phyloP scores from a whole-genome alignment of 1,284 basidiomycete genomes.

The Coniophora puteana region DNA sequence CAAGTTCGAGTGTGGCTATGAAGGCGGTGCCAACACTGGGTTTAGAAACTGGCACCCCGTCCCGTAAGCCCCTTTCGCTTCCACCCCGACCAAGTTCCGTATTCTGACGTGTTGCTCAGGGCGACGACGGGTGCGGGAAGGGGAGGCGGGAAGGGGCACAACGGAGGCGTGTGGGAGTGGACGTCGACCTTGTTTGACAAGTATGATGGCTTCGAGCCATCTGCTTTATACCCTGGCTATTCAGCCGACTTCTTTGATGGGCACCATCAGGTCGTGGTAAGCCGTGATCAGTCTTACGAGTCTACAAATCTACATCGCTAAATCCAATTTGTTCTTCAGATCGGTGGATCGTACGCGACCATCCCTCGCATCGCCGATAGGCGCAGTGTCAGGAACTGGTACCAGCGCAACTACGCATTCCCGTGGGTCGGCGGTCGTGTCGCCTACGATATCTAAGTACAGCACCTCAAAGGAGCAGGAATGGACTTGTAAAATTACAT shows the following conservation, averaged over 20 bases:
- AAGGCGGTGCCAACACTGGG: constrained; percentile 78
- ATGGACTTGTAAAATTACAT: too few species aligned
- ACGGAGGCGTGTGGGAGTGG: constrained; percentile 99
- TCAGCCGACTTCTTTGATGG: constrained; percentile 88
- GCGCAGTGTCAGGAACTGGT: constrained; percentile 80
- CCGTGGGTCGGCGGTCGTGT: constrained; percentile 71
- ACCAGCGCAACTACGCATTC: constrained; percentile 75
- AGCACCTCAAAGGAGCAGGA: too few species aligned
- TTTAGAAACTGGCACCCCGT: constrained; percentile 94
- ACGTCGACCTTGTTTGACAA: constrained; percentile 77
- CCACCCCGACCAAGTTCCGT: not conserved
- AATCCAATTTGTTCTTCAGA: constrained; percentile 40
- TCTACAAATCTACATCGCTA: constrained; percentile 4
- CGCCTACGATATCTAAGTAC: constrained; percentile 56
- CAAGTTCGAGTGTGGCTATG: constrained; percentile 64
- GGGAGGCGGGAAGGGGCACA: constrained; percentile 59
- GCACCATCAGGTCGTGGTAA: constrained; percentile 80
- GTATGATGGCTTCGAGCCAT: constrained; percentile 74
- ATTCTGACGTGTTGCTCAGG: constrained; percentile 30
- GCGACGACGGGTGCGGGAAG: constrained; percentile 55
- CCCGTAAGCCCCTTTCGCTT: constrained; percentile 51
- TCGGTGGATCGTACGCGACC: constrained; percentile 90
- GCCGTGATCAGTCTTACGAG: constrained; percentile 27
- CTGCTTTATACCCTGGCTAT: constrained; percentile 85
- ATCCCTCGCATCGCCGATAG: constrained; percentile 79